Conservation (phyloP, 768 basidiomycete genomes). For the Suillus discolor region DNA sequence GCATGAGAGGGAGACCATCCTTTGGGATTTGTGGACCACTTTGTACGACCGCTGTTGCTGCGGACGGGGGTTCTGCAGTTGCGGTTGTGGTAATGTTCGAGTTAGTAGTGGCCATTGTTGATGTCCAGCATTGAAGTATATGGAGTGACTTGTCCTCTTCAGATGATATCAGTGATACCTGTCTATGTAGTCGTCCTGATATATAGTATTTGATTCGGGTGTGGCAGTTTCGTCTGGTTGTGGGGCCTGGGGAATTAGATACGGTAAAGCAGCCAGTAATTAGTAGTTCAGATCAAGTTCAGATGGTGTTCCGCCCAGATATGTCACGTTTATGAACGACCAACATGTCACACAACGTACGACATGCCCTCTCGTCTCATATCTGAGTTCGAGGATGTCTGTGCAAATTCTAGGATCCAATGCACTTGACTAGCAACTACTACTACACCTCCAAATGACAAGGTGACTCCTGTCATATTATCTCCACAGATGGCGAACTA, state of each 20-base stretch:
- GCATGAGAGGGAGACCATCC: constrained; percentile 42
- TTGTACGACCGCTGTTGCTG: background rate
- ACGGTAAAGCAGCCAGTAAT: too few species aligned
- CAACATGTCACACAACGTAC: background rate
- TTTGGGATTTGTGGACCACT: constrained; percentile 20
- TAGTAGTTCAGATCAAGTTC: too few species aligned
- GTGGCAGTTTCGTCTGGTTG: too few species aligned
- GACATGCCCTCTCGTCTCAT: background rate
- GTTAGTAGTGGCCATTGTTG: constrained; percentile 5
- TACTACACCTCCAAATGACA: too few species aligned
- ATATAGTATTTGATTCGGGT: too few species aligned
- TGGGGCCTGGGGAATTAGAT: too few species aligned
- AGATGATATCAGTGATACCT: background rate
- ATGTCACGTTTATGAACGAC: background rate
- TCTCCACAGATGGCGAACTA: too few species aligned
- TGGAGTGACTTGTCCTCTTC: background rate
- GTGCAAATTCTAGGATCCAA: too few species aligned
- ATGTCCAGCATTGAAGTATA: background rate
- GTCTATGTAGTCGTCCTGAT: too few species aligned
- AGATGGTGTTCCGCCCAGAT: too few species aligned
- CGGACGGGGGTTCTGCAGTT: constrained; percentile 4
- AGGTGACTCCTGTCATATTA: too few species aligned
- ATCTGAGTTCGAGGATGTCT: background rate
- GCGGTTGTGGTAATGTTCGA: background rate
- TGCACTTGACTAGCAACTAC: too few species aligned